Evolutionary conservation across 768 basidiomycete genomes (phyloP).

Genomic region (Boletus speciosus): DNA sequence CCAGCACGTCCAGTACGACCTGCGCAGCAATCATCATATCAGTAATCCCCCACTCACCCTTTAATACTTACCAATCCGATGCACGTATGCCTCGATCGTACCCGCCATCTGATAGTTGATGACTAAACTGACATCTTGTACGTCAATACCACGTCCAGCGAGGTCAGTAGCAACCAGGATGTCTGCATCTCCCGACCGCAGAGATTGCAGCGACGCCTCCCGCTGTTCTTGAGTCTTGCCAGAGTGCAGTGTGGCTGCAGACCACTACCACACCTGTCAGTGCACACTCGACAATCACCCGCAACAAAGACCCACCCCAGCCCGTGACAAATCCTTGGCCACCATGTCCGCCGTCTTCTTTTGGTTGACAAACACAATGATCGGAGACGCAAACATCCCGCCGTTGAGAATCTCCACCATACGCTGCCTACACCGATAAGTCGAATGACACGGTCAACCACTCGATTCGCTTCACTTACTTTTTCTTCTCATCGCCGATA

Average conservation of each 20-base stretch:
- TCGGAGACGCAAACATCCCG: constrained; percentile 78
- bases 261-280: constrained; percentile 56
- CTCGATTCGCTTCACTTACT: constrained; percentile 48
- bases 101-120: constrained; percentile 98
- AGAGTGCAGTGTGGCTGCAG: constrained; percentile 87
- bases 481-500: constrained; percentile 93
- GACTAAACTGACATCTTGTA: constrained; percentile 92
- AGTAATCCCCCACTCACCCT: background rate
- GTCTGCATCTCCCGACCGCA: constrained; percentile 83
- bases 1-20: constrained; percentile 98
- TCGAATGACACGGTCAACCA: constrained; percentile 1
- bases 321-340: constrained; percentile 87
- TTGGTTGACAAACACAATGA: constrained; percentile 99
- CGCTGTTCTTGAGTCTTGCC: constrained; percentile 98
- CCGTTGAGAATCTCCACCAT: constrained; percentile 92
- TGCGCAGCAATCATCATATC: constrained; percentile 27
- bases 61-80: constrained; percentile 79
- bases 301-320: constrained; percentile 58
- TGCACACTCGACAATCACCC: background rate
- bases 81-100: constrained; percentile 96
- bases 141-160: constrained; percentile 98
- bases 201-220: constrained; percentile 83
- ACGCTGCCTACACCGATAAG: constrained; percentile 51
- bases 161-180: constrained; percentile 96
- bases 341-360: constrained; percentile 99